phyloP scores from a whole-genome alignment of 2,329 filamentous ascomycete genomes.

The Xylaria sp. region DNA sequence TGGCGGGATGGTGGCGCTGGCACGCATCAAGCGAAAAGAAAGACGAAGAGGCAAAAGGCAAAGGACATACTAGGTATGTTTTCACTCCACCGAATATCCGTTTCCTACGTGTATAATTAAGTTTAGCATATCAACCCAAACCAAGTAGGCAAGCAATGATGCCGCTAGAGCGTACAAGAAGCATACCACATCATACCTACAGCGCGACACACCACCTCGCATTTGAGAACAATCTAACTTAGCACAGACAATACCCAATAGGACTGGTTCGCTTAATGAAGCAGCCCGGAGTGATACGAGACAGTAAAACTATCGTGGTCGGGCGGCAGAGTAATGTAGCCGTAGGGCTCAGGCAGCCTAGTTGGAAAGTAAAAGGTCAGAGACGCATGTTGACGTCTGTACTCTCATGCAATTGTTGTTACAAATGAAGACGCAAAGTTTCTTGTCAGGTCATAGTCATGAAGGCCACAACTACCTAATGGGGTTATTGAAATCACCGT shows the following conservation, averaged over 20 bases:
- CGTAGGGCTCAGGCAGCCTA: constrained; percentile 15
- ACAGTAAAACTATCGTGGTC: not conserved
- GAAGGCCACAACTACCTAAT: not conserved
- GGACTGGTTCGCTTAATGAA: constrained; percentile 16
- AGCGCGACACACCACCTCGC: not conserved
- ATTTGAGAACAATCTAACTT: not conserved
- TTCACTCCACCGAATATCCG: constrained; percentile 12
- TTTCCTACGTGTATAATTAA: constrained; percentile 15
- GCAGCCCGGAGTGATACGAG: not conserved
- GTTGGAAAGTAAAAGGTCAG: not conserved
- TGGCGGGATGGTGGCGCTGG: constrained; percentile 38
- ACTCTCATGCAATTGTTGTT: constrained; percentile 16
- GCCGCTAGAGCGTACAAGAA: not conserved
- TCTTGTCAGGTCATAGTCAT: constrained; percentile 10
- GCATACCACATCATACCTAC: constrained; percentile 8
- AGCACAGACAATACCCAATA: not conserved
- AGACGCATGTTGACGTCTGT: constrained; percentile 30
- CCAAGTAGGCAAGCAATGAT: not conserved
- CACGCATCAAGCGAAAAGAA: constrained; percentile 25
- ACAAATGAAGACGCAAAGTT: constrained; percentile 21
- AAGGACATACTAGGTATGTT: constrained; percentile 1
- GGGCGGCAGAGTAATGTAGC: constrained; percentile 4
- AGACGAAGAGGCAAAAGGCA: constrained; percentile 7
- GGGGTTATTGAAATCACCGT: not conserved
- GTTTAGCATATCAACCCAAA: not conserved